Percentiles rank a stretch among this genome's conserved stretches.
phyloP scores from a whole-genome alignment of 768 basidiomycete species.

The Lactarius trivialis region DNA sequence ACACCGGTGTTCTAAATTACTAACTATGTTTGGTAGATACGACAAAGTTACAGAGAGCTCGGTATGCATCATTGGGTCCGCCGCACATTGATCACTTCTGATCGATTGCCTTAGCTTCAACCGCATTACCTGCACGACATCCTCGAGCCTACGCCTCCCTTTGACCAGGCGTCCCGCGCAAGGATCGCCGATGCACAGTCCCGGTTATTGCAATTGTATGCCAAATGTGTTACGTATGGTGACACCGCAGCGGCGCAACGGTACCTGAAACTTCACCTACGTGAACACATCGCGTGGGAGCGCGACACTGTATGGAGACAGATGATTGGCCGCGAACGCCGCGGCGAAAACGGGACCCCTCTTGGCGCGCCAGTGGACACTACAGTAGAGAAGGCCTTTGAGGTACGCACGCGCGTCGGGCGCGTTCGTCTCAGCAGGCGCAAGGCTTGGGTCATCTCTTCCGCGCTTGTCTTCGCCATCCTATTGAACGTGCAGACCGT shows the following conservation, averaged over 20 bases:
- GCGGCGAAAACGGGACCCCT: slow-evolving; percentile 41
- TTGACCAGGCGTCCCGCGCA: slow-evolving; percentile 56
- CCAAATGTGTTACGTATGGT: slow-evolving; percentile 75
- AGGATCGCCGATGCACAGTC: slow-evolving; percentile 51
- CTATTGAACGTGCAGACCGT: slow-evolving; percentile 59
- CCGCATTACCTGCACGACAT: slow-evolving; percentile 64
- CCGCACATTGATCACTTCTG: background rate
- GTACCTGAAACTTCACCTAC: slow-evolving; percentile 79
- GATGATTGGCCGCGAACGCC: slow-evolving; percentile 81
- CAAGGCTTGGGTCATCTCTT: slow-evolving; percentile 50
- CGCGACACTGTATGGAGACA: slow-evolving; percentile 96
- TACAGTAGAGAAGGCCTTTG: slow-evolving; percentile 40
- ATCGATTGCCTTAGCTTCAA: slow-evolving; percentile 48
- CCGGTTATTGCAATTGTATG: slow-evolving; percentile 64
- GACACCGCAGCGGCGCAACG: slow-evolving; percentile 64
- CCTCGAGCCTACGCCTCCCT: slow-evolving; percentile 65
- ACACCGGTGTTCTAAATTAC: slow-evolving; percentile 4
- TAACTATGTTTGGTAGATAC: slow-evolving; percentile 47
- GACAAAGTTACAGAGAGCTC: slow-evolving; percentile 86
- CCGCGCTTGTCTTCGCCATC: slow-evolving; percentile 49
- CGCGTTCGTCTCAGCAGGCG: slow-evolving; percentile 57
- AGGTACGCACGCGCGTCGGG: slow-evolving; percentile 61
- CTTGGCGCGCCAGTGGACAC: slow-evolving; percentile 25
- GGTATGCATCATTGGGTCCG: slow-evolving; percentile 29
- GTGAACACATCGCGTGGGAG: slow-evolving; percentile 95